A percentile compares a stretch with the other conserved stretches of the same genome.
Evolutionary conservation across 176 grass and related monocot genomes (phyloP).

Genomic region (Zoysia japonica): DNA sequence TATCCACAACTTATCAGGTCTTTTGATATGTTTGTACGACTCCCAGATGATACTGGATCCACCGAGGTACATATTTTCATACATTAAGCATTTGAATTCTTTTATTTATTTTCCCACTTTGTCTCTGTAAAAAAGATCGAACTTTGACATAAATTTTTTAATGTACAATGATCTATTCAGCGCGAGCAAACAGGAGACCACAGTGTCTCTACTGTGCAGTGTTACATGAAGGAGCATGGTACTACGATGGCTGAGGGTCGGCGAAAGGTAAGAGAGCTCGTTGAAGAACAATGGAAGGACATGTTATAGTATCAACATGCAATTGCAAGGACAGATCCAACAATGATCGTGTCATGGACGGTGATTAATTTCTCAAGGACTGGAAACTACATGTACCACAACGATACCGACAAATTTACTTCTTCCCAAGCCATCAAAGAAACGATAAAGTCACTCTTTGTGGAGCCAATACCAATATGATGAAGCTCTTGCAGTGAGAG

Average conservation of each 20-base stretch:
- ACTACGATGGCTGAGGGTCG: background rate
- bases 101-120: too few species aligned
- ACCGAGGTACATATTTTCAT: constrained; percentile 7
- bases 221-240: constrained; percentile 49
- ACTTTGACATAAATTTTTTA: background rate
- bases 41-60: constrained; percentile 39
- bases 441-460: constrained; percentile 12
- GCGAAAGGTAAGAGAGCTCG: constrained; percentile 27
- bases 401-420: constrained; percentile 18
- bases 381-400: constrained; percentile 18
- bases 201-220: constrained; percentile 38
- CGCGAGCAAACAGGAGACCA: constrained; percentile 40
- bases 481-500: background rate
- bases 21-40: constrained; percentile 23
- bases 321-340: background rate
- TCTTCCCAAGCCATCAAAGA: constrained; percentile 29
- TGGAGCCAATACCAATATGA: constrained; percentile 25
- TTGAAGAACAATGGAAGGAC: constrained; percentile 41
- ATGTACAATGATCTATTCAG: background rate
- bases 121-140: background rate
- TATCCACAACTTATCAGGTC: constrained; percentile 31
- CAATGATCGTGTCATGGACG: background rate
- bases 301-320: constrained; percentile 5
- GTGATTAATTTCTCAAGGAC: constrained; percentile 35
- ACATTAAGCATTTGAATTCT: background rate